Evolutionary conservation across 2,329 filamentous ascomycete species (phyloP), one percentile per base, ranked within the genome.

Genomic region (Aspergillus glaucus): DNA sequence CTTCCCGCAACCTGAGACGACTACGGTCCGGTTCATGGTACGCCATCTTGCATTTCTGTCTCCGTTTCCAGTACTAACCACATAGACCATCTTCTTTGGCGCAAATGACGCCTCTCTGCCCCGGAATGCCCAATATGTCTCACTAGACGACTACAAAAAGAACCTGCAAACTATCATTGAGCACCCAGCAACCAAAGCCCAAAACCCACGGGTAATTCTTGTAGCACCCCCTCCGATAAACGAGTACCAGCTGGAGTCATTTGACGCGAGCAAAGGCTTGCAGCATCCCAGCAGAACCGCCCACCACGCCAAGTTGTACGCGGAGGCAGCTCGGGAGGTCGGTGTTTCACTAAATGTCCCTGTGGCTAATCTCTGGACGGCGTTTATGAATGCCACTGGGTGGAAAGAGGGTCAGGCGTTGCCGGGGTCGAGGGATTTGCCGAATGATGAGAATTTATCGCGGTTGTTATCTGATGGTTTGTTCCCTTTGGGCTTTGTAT

Each of bases 91-190:
- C 50, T 85, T 95, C 56, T 84, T 96, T 51, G 93, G 93, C 15
- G 88, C 93, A 58, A 97, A 98, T 64, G 93, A 97, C 68, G 85
- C 92, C 3, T 84, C 84, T 47, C 67, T 94, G 3, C 79, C 82
- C 3, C 72, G 79, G 34, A 82, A 81, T 45, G 74, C 75, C 8
- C 93, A 97, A 68, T 83, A 92, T 65, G 80, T 97, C 6, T 81
- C 88, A 1, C 68, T 95, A n/a, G 78, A 84, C 1, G 71, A 82
- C 51, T 97, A 89, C 74, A 82, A 80, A 64, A 70, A 78, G 48
- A 94, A 95, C 62, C 70, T 95, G 43, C 76, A 68, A 54, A 75
- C 73, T 22, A 88, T 97, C 57, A 72, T 94, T 60, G 81, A 75
- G 3, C 88, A 96, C 66, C 81, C 85, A 6, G 73, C 75, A 49